These are phyloP conservation scores for Spathaspora sp. DNA, from an alignment of 805 yeast genomes.

Conservation along the genomic window DNA sequence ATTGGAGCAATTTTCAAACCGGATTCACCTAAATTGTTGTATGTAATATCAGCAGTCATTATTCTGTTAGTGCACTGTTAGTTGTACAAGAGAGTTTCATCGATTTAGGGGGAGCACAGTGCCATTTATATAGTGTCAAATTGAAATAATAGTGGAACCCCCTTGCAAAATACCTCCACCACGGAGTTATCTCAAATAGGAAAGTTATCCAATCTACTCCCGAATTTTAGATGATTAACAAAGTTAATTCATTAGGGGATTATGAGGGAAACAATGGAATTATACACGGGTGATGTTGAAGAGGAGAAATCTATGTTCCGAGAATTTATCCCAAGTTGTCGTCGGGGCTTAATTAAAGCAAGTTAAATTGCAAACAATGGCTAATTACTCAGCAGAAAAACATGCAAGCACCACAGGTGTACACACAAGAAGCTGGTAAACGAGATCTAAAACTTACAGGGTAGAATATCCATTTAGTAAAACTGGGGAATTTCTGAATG, in stretches of 20 bases:
- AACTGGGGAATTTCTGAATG: too few species aligned
- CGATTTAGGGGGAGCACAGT: neutral
- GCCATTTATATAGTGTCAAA: neutral
- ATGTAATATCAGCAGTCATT: neutral
- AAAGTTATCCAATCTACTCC: neutral
- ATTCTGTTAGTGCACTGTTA: neutral
- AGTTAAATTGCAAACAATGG: neutral
- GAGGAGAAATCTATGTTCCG: neutral
- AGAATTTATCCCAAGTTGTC: neutral
- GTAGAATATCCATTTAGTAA: too few species aligned
- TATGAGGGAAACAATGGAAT: neutral
- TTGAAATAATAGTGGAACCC: neutral
- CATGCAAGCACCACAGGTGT: too few species aligned
- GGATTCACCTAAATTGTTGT: slow-evolving; percentile 16
- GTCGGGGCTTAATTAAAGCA: neutral
- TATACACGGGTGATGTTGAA: neutral
- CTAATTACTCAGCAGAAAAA: neutral
- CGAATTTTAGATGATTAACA: neutral
- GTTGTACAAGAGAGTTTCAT: too few species aligned
- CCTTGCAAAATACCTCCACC: neutral
- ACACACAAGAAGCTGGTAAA: too few species aligned
- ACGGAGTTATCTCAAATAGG: neutral
- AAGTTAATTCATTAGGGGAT: neutral
- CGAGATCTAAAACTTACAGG: too few species aligned
- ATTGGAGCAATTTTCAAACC: slow-evolving; percentile 49